A percentile compares a stretch with the other conserved stretches of the same genome.
phyloP scores from a whole-genome alignment of 1,284 basidiomycete species.

The Puccinia hordei region DNA sequence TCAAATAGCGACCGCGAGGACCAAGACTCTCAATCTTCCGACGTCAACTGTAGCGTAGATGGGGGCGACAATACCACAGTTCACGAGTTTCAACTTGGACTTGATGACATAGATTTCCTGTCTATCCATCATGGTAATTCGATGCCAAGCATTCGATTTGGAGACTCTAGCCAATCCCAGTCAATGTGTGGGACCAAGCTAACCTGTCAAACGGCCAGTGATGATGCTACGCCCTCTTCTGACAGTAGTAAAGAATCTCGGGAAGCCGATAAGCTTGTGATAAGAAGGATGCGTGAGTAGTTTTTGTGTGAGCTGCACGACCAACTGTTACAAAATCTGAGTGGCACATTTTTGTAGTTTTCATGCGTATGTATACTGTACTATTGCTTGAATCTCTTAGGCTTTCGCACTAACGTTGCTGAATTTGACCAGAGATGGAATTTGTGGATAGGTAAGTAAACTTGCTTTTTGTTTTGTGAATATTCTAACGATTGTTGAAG shows the following conservation, averaged over 20 bases:
- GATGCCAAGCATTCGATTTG: conserved; percentile 48
- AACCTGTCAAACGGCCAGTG: neutral
- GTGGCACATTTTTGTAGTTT: conserved; percentile 33
- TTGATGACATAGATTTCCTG: conserved; percentile 46
- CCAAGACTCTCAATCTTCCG: conserved; percentile 18
- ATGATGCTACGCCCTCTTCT: conserved; percentile 4
- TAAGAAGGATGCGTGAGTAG: conserved; percentile 40
- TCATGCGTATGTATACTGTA: conserved; percentile 33
- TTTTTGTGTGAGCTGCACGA: neutral
- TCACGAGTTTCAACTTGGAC: conserved; percentile 38
- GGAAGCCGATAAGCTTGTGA: conserved; percentile 3
- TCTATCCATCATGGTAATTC: conserved; percentile 31
- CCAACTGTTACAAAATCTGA: neutral
- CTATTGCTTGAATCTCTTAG: neutral
- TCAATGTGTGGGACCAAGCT: conserved; percentile 4
- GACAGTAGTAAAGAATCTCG: neutral
- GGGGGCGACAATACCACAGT: conserved; percentile 33
- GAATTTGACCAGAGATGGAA: conserved; percentile 37
- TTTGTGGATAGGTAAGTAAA: conserved; percentile 44
- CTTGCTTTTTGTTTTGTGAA: neutral
- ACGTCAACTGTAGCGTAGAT: conserved; percentile 19
- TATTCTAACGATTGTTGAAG: neutral
- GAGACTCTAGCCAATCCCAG: conserved; percentile 30
- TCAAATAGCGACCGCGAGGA: conserved; percentile 2
- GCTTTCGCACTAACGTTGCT: conserved; percentile 1